Evolutionary conservation across 2,329 filamentous ascomycete genomes (phyloP).

Genomic region (Cladosporium sphaerospermum): DNA sequence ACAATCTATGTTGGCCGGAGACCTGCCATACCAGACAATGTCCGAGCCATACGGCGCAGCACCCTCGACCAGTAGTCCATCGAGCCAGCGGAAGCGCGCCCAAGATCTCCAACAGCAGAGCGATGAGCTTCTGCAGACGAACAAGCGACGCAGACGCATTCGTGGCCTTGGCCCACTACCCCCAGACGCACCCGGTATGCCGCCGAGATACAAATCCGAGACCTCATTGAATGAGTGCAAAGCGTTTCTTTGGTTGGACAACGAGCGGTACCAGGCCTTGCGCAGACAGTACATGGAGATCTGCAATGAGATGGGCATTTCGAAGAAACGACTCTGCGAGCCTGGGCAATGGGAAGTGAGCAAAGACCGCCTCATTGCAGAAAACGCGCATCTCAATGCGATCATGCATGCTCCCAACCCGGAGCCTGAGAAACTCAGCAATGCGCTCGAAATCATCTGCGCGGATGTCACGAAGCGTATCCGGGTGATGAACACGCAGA

Average conservation of each 20-base stretch:
- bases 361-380: slow-evolving; percentile 61
- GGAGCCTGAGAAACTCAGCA: slow-evolving; percentile 54
- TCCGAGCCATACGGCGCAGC: not conserved
- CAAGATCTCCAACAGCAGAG: slow-evolving; percentile 38
- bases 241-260: slow-evolving; percentile 59
- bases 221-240: slow-evolving; percentile 77
- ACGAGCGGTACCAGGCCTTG: slow-evolving; percentile 56
- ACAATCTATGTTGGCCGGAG: not conserved
- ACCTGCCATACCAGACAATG: not conserved
- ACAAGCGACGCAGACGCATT: slow-evolving; percentile 63
- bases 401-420: slow-evolving; percentile 53
- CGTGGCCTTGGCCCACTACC: slow-evolving; percentile 62
- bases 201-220: slow-evolving; percentile 72
- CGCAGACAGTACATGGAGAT: slow-evolving; percentile 64
- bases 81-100: not conserved
- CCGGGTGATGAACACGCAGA: slow-evolving; percentile 57
- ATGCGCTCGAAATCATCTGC: slow-evolving; percentile 73
- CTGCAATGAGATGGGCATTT: slow-evolving; percentile 59
- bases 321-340: slow-evolving; percentile 70
- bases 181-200: slow-evolving; percentile 56
- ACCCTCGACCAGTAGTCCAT: not conserved
- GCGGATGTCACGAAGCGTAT: slow-evolving; percentile 77
- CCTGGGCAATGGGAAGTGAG: slow-evolving; percentile 66
- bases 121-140: slow-evolving; percentile 54
- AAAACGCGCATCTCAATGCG: slow-evolving; percentile 57